Base-by-base conservation (phyloP, 2,329 filamentous ascomycete genomes). In the Diaporthe ampelina region DNA sequence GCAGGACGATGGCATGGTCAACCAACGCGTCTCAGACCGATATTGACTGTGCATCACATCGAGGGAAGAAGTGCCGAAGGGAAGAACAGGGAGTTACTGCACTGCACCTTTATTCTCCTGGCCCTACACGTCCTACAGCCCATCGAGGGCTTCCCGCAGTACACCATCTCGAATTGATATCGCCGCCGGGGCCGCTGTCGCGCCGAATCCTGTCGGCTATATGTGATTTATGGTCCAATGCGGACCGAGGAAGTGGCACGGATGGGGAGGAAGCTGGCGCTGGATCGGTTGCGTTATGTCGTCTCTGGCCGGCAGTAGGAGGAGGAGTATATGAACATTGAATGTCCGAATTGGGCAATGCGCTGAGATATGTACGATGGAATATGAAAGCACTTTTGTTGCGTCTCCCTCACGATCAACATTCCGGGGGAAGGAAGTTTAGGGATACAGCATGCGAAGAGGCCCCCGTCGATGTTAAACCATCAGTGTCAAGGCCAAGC, bases 81-180 rank as follows among this genome's bases (percentile, higher is more conserved):
- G 17, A 21, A 35, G n/a, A n/a, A 40, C 40, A 19, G 26, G 43
- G 4, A 26, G 32, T 43, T 21, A 57, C 68, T 52, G 54, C 10
- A 70, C 78, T 86, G 76, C 86, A 93, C 93, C 89, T 94, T 94
- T 80, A 94, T 94, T 78, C 92, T 88, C 77, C 93, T 88, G 54
- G 88, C 92, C 81, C 92, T 89, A 81, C 93, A 94, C 88, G 92
- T 94, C 84, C 93, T 92, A 79, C 93, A 94, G 79, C 92, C 93
- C 83, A 87, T 85, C 0, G 90, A 92, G 79, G 91, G 90, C 83
- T 91, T 92, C 56, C 91, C 91, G 76, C 89, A 91, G 79, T 92
- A 92, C 24, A 92, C 91, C 90, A 92, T 92, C 76, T 74, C 83
- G 81, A 74, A 35, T n/a, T 68, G 43, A 10, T 40, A 24, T 24